Percentiles rank a stretch among this genome's conserved stretches.
Conservation (phyloP, 164 flowering plant genomes). For the Annona cherimola region DNA sequence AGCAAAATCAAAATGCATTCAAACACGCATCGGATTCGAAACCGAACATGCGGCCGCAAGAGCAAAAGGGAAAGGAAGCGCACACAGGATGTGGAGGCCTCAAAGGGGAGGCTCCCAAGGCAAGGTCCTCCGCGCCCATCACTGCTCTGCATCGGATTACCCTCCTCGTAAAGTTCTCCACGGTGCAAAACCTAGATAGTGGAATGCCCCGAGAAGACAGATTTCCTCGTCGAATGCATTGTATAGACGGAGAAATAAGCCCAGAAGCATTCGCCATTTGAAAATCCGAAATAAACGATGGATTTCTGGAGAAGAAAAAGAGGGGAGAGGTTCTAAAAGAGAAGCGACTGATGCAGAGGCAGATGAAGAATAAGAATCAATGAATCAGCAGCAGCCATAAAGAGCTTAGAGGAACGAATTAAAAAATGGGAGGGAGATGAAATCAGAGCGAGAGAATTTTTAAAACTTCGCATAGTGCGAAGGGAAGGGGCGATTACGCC, state of each 20-base stretch:
- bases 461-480: constrained; percentile 10
- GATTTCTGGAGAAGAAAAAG: neutral
- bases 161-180: constrained; percentile 19
- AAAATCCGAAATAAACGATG: neutral
- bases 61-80: constrained; percentile 5
- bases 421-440: neutral
- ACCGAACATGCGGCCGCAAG: neutral
- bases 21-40: neutral
- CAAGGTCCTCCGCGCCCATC: constrained; percentile 29
- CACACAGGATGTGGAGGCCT: constrained; percentile 44
- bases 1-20: neutral
- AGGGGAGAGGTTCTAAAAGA: neutral
- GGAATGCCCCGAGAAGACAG: constrained; percentile 22
- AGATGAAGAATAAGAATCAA: neutral
- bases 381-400: constrained; percentile 6
- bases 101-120: constrained; percentile 30
- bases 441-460: constrained; percentile 1
- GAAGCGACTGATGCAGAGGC: neutral
- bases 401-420: constrained; percentile 15
- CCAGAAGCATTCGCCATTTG: constrained; percentile 57
- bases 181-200: constrained; percentile 39
- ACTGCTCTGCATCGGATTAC: constrained; percentile 31
- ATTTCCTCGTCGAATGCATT: constrained; percentile 29
- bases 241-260: constrained; percentile 34
- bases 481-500: neutral